A percentile compares a stretch with the other conserved stretches of the same genome.
Evolutionary conservation across 345 rosid species (phyloP).

Genomic region (Murraya koenigii): DNA sequence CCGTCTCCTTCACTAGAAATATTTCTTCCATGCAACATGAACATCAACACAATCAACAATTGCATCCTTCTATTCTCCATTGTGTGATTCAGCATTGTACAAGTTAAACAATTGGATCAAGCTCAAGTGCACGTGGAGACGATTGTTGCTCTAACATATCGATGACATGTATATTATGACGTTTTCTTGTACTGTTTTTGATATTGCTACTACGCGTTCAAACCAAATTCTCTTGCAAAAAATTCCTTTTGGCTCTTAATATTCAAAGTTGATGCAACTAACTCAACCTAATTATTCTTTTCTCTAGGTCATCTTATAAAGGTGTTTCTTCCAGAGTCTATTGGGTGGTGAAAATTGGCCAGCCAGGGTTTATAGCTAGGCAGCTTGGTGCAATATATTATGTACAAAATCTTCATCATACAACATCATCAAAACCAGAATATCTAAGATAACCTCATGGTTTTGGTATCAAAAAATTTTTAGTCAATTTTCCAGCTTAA

Average conservation of each 20-base stretch:
- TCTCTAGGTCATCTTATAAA: not conserved
- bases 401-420: not conserved
- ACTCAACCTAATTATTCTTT: constrained; percentile 20
- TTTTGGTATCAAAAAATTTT: not conserved
- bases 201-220: constrained; percentile 15
- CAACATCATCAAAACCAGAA: not conserved
- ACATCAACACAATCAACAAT: constrained; percentile 16
- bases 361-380: too few relatives aligned
- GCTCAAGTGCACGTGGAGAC: not conserved
- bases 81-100: not conserved
- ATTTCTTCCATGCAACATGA: constrained; percentile 21
- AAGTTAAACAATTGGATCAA: too few relatives aligned
- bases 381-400: not conserved
- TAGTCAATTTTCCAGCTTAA: not conserved
- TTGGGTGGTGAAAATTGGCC: too few relatives aligned
- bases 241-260: constrained; percentile 16
- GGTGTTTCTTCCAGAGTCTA: too few relatives aligned
- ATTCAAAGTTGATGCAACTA: constrained; percentile 48
- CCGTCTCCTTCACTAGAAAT: constrained; percentile 27
- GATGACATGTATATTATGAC: not conserved
- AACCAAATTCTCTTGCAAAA: constrained; percentile 32
- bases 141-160: not conserved
- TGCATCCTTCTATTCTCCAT: constrained; percentile 28
- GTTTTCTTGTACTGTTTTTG: constrained; percentile 3
- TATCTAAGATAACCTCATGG: not conserved